Base-by-base conservation (phyloP, 441 rosid genomes). In the Pelargonium australe region DNA sequence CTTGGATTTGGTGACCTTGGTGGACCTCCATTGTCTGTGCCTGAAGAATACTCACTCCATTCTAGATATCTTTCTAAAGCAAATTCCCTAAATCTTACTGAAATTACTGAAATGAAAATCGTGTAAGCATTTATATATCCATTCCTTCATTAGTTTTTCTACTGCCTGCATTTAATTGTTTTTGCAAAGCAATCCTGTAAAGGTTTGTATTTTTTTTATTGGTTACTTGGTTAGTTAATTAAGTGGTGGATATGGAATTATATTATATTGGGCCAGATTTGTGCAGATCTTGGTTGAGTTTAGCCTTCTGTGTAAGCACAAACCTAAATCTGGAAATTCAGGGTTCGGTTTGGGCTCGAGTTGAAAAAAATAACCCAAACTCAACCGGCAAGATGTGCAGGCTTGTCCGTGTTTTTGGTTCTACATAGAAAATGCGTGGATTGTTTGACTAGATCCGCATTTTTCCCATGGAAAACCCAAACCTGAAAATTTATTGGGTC, bases 21-120 rank as follows among this genome's bases (percentile, higher is more conserved):
- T 76, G 95, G 89, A 69, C 92, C 95, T 72, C 76, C 89, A 64
- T 78, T 95, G 49, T 90, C 99, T 70, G 88, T 85, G 70, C 95
- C 99, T 65, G 99, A 95, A 87, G 98, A 95, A 79, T 95, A 89
- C 78, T 92, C 99, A 19, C 92, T 95, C 69, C 99, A 95, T 80
- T 85, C 99, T 17, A 86, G 98, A 86, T 95, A 85, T 83, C 93
- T 95, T 40, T 80, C 98, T 25, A 95, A 90, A 85, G 99, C 99
- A 34, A 92, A 90, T 80, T 86, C 97, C 70, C 84, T 87, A 55
- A 95, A 90, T 88, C 96, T 90, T 72, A 89, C 99, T 1, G 98
- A 95, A 84, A 90, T 90, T 65, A 96, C 97, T 34, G 99, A 95
- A 83, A 95, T 92, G 96, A 95, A 92, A 82, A 95, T 95, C 76